Percentiles rank a stretch among this genome's conserved stretches.
phyloP scores from a whole-genome alignment of 2,329 filamentous ascomycete species.

The Alternaria conjuncta region DNA sequence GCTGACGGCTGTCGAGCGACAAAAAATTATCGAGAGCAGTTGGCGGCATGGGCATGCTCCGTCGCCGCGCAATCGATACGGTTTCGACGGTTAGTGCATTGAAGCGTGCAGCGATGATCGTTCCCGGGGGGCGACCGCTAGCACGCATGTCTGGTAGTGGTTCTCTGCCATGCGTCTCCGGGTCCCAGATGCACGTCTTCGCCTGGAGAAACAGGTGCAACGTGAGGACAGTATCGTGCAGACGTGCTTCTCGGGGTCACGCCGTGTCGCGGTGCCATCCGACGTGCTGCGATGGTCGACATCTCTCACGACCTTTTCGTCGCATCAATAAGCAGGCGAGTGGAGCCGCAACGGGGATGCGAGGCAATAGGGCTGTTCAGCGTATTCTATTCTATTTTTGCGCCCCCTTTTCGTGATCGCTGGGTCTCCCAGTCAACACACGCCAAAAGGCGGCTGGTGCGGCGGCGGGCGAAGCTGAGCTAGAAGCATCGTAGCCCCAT shows the following conservation, averaged over 20 bases:
- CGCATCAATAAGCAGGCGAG: slow-evolving; percentile 17
- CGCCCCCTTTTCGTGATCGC: slow-evolving; percentile 24
- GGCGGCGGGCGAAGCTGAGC: slow-evolving; percentile 16
- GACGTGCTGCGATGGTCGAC: not conserved
- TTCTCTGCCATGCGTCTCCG: slow-evolving; percentile 3
- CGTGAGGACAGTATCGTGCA: not conserved
- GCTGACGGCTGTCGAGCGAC: slow-evolving; percentile 4
- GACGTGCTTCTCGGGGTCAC: not conserved
- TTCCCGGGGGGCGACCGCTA: slow-evolving; percentile 4
- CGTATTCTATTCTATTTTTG: slow-evolving; percentile 33
- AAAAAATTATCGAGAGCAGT: not conserved
- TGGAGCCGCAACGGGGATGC: slow-evolving; percentile 18
- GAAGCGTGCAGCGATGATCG: slow-evolving; percentile 24
- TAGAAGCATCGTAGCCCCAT: slow-evolving; percentile 13
- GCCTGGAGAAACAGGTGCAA: not conserved
- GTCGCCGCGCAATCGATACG: slow-evolving; percentile 34
- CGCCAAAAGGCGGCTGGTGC: slow-evolving; percentile 15
- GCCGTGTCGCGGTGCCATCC: not conserved
- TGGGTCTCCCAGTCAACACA: slow-evolving; percentile 26
- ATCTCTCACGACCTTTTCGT: not conserved
- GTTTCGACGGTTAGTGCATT: slow-evolving; percentile 17
- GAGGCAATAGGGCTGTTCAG: slow-evolving; percentile 18
- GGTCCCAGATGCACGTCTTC: not conserved
- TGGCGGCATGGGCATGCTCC: not conserved
- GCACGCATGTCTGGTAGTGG: not conserved